A percentile compares a stretch with the other conserved stretches of the same genome.
Conservation (phyloP, 2,329 filamentous ascomycete genomes). For the Aspergillus intermedius region DNA sequence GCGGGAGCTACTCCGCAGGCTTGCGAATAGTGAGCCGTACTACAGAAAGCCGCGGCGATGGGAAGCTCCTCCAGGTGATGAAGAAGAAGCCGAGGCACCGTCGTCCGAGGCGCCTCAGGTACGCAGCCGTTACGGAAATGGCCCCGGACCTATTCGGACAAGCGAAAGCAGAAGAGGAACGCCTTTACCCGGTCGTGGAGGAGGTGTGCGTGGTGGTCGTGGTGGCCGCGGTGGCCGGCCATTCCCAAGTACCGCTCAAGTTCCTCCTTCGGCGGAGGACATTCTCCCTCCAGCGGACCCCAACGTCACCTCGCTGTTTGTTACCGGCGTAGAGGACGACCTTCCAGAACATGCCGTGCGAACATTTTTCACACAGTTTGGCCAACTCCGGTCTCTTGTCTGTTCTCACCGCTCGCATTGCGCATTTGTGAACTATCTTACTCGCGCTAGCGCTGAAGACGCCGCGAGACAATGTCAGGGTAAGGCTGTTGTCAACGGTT, state of each 20-base stretch:
- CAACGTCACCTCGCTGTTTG: slow-evolving; percentile 86
- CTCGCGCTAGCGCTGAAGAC: slow-evolving; percentile 73
- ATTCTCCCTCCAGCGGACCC: slow-evolving; percentile 76
- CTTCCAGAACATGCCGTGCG: slow-evolving; percentile 86
- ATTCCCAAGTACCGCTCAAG: slow-evolving; percentile 64
- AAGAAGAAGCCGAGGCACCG: slow-evolving; percentile 35
- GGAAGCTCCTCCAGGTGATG: slow-evolving; percentile 46
- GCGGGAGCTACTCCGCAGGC: slow-evolving; percentile 71
- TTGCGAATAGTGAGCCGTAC: slow-evolving; percentile 92
- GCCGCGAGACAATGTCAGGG: slow-evolving; percentile 82
- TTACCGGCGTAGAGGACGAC: slow-evolving; percentile 94
- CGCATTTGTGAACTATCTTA: slow-evolving; percentile 91
- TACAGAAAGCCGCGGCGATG: slow-evolving; percentile 79
- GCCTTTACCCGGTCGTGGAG: slow-evolving; percentile 38
- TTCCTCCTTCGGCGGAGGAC: slow-evolving; percentile 77
- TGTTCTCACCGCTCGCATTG: slow-evolving; percentile 97
- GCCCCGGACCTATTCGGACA: slow-evolving; percentile 67
- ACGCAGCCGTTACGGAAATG: slow-evolving; percentile 37
- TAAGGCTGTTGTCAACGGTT: slow-evolving; percentile 81
- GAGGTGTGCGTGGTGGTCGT: slow-evolving; percentile 41
- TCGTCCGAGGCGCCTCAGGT: slow-evolving; percentile 37
- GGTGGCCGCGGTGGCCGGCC: slow-evolving; percentile 48
- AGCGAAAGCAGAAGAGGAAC: slow-evolving; percentile 47
- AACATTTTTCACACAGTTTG: slow-evolving; percentile 81
- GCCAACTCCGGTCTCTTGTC: slow-evolving; percentile 84